Evolutionary conservation across 306 rosid genomes (phyloP).

Genomic region (Phaseolus lunatus): DNA sequence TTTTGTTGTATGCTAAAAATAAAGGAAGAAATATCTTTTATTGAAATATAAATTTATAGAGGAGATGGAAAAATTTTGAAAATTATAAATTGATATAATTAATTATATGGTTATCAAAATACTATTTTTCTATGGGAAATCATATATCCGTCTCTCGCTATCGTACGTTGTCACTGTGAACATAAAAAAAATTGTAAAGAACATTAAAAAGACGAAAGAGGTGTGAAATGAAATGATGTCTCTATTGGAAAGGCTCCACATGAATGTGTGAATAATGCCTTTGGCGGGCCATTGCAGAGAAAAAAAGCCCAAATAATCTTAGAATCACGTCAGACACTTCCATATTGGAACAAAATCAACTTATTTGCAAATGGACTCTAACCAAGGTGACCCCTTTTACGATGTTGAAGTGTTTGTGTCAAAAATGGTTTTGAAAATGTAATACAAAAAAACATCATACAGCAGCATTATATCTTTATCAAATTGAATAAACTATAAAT

Average conservation of each 20-base stretch:
- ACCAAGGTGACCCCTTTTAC: background rate
- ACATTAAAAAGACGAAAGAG: background rate
- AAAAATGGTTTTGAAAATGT: background rate
- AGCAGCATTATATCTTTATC: background rate
- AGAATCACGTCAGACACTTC: background rate
- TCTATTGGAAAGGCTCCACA: background rate
- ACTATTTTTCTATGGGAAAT: too few relatives aligned
- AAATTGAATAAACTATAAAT: too few relatives aligned
- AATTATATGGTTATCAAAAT: too few relatives aligned
- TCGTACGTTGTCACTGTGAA: too few relatives aligned
- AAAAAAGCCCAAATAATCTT: constrained; percentile 21
- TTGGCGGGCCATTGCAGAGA: constrained; percentile 9
- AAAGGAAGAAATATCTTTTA: too few relatives aligned
- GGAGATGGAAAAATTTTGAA: too few relatives aligned
- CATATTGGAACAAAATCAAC: background rate
- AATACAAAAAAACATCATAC: background rate
- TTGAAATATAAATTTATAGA: too few relatives aligned
- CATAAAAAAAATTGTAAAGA: background rate
- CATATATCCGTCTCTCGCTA: too few relatives aligned
- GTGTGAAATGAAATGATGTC: background rate
- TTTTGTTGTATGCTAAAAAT: too few relatives aligned
- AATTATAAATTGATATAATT: too few relatives aligned
- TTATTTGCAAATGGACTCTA: background rate
- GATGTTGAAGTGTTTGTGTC: constrained; percentile 3
- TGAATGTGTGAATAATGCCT: background rate